Conservation (phyloP, 2,329 filamentous ascomycete genomes). For the Verticillium longisporum region DNA sequence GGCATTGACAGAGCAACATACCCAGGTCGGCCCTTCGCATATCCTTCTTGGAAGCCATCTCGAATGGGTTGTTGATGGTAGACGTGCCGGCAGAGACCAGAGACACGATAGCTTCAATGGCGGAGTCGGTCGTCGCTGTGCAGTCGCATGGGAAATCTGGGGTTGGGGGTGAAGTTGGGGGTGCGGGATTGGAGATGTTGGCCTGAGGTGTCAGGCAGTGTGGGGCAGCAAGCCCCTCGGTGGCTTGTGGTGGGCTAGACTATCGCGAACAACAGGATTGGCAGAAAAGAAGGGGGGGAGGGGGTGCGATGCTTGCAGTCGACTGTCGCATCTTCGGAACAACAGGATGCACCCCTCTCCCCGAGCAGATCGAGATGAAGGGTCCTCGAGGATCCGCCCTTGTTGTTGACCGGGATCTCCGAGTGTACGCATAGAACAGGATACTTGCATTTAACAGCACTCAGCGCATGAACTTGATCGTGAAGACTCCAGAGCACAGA, state of each 20-base stretch:
- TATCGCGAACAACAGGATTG: too few species aligned
- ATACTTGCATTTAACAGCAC: too few species aligned
- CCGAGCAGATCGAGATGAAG: too few species aligned
- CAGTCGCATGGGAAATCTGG: not conserved
- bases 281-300: too few species aligned
- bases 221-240: not conserved
- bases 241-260: too few species aligned
- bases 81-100: not conserved
- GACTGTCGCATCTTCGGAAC: too few species aligned
- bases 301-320: too few species aligned
- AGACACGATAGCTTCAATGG: not conserved
- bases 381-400: not conserved
- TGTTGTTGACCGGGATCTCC: not conserved
- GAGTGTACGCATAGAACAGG: not conserved
- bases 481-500: too few species aligned
- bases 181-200: not conserved
- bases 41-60: slow-evolving; percentile 66
- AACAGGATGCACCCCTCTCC: not conserved
- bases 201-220: not conserved
- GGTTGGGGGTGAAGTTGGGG: not conserved
- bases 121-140: not conserved
- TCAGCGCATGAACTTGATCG: too few species aligned
- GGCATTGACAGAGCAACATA: slow-evolving; percentile 32
- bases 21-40: slow-evolving; percentile 69
- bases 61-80: not conserved